Evolutionary conservation across 768 basidiomycete species (phyloP).

Genomic region (Termitomyces sp.): DNA sequence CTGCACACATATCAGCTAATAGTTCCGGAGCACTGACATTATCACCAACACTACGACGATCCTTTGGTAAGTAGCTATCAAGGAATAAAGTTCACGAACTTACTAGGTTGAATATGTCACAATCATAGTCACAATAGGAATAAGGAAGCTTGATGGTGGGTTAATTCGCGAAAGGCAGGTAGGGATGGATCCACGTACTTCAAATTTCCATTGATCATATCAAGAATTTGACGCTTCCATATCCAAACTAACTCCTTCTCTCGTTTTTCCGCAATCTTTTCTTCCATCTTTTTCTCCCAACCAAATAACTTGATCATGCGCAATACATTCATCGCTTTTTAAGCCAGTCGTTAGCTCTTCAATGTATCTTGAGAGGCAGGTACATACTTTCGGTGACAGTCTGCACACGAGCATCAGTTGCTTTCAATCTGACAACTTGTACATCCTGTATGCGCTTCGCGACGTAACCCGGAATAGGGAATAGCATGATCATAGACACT

Average conservation of each 20-base stretch:
- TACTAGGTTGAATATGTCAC: constrained; percentile 62
- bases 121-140: constrained; percentile 67
- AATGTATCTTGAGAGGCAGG: constrained; percentile 16
- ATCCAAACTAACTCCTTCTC: constrained; percentile 59
- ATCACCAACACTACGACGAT: constrained; percentile 13
- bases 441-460: constrained; percentile 45
- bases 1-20: constrained; percentile 18
- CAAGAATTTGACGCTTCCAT: constrained; percentile 51
- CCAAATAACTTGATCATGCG: constrained; percentile 75
- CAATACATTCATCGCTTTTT: constrained; percentile 50
- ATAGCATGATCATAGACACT: constrained; percentile 45
- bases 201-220: constrained; percentile 40
- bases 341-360: constrained; percentile 15
- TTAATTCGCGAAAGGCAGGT: background rate
- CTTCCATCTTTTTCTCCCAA: constrained; percentile 57
- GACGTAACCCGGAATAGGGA: constrained; percentile 59
- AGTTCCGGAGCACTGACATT: background rate
- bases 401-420: constrained; percentile 58
- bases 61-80: background rate
- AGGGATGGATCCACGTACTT: constrained; percentile 33
- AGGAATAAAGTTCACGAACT: constrained; percentile 19
- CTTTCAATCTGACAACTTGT: constrained; percentile 52
- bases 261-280: constrained; percentile 53
- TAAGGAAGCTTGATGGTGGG: constrained; percentile 40
- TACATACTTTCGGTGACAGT: constrained; percentile 56